Evolutionary conservation across 257 asterid species (phyloP).

Genomic region (Thymus quinquecostatus): DNA sequence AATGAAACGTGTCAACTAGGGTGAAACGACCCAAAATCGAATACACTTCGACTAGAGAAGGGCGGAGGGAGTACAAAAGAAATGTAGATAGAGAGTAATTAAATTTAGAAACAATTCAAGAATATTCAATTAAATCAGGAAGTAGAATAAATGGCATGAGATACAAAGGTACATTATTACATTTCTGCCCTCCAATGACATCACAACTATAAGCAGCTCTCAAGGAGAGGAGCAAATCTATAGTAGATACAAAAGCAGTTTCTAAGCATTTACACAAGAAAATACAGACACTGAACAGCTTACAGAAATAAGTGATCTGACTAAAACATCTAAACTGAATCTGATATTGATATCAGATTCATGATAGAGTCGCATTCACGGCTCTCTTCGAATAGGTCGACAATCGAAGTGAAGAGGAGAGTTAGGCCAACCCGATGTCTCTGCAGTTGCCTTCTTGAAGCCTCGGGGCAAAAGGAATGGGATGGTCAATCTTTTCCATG

Average conservation of each 20-base stretch:
- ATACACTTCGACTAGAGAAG: too few relatives aligned
- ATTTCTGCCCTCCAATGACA: not conserved
- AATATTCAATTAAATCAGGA: not conserved
- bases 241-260: conserved; percentile 23
- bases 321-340: conserved; percentile 26
- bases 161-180: not conserved
- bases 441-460: not conserved
- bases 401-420: not conserved
- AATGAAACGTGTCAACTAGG: not conserved
- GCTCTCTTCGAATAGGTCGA: not conserved
- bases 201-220: conserved; percentile 5
- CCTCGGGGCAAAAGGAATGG: not conserved
- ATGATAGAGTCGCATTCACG: not conserved
- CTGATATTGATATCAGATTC: conserved; percentile 12
- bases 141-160: conserved; percentile 9
- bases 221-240: conserved; percentile 18
- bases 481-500: not conserved
- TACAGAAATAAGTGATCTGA: not conserved
- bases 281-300: not conserved
- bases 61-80: too few relatives aligned
- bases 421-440: not conserved
- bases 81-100: too few relatives aligned
- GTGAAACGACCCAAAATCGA: not conserved
- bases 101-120: not conserved
- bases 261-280: conserved; percentile 32